Evolutionary conservation across 2,329 filamentous ascomycete species (phyloP), one percentile per base, ranked within the genome.

Genomic region (Colletotrichum ledebouriae): DNA sequence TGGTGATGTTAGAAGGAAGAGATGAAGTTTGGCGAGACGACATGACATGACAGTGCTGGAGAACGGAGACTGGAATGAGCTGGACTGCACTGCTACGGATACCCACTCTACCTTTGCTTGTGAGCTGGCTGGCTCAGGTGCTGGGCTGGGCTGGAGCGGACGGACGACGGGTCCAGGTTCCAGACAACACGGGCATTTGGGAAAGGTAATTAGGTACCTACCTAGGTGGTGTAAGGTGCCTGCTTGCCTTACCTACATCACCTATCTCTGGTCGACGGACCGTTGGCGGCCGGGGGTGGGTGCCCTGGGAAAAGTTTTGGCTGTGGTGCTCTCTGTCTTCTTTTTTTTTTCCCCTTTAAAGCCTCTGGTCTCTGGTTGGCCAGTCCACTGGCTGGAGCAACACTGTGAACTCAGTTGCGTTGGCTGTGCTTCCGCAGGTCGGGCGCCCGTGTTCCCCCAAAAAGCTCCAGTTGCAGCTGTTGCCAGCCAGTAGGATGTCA

Each of bases 1-100:
- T 71, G 69, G 60, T 71, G 69, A 56, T 71, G 59, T 63, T 70
- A 65, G 67, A 66, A 57, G 69, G 58, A 56, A 69, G 53, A 42
- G 66, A 65, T 55, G 62, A 62, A 67, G 47, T 69, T 70, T 47
- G 59, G 66, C 61, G 61, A 65, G 66, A 66, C 49, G 49, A 64
- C 37, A 44, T n/a, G 37, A 33, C 25, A 47, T 34, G 47, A 7
- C 46, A 33, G 12, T 53, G 20, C 22, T 29, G 22, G 39, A 44
- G 13, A 42, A 22, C 39, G 50, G 52, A 55, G 33, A 37, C 25
- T 5, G n/a, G 25, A 11, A 17, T 17, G 17, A 17, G 17, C 17
- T 17, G 17, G 17, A 17, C 17, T 17, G 17, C 33, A 29, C 52
- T 17, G 49, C 49, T 33, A 22, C 25, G 25, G 25, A 25, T 25